Percentiles rank a stretch among this genome's conserved stretches.
phyloP scores from a whole-genome alignment of 805 yeast genomes.

The Debaryomyces hansenii region DNA sequence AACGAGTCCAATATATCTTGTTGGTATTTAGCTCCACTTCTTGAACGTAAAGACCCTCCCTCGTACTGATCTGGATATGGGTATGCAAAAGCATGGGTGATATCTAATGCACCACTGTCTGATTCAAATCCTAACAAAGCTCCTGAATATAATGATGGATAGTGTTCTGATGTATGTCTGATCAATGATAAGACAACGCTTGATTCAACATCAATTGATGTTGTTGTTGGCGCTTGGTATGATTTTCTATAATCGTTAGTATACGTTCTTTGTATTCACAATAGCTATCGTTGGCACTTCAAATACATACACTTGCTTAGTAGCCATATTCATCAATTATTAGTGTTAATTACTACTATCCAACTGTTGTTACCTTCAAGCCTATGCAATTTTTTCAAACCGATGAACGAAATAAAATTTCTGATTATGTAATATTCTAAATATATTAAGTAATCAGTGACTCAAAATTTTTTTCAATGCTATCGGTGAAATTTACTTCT shows the following conservation, averaged over 20 bases:
- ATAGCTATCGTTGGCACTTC: not conserved
- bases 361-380: not conserved
- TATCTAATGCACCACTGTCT: conserved; percentile 46
- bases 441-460: not conserved
- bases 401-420: not conserved
- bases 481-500: not conserved
- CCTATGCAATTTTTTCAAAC: not conserved
- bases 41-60: conserved; percentile 58
- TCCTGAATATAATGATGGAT: conserved; percentile 65
- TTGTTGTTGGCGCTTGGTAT: conserved; percentile 37
- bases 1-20: conserved; percentile 64
- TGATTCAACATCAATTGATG: conserved; percentile 47
- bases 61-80: conserved; percentile 67
- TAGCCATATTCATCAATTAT: conserved; percentile 9
- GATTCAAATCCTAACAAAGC: conserved; percentile 75
- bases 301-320: conserved; percentile 16
- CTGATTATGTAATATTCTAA: not conserved
- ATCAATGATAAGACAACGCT: conserved; percentile 58
- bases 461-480: conserved; percentile 7
- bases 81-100: conserved; percentile 66
- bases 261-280: not conserved
- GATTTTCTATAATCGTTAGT: conserved; percentile 12
- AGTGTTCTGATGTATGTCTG: conserved; percentile 64
- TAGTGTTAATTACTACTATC: not conserved
- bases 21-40: conserved; percentile 67